A percentile compares a stretch with the other conserved stretches of the same genome.
Conservation (phyloP, 768 basidiomycete genomes). For the Boletus rubroflammeus region DNA sequence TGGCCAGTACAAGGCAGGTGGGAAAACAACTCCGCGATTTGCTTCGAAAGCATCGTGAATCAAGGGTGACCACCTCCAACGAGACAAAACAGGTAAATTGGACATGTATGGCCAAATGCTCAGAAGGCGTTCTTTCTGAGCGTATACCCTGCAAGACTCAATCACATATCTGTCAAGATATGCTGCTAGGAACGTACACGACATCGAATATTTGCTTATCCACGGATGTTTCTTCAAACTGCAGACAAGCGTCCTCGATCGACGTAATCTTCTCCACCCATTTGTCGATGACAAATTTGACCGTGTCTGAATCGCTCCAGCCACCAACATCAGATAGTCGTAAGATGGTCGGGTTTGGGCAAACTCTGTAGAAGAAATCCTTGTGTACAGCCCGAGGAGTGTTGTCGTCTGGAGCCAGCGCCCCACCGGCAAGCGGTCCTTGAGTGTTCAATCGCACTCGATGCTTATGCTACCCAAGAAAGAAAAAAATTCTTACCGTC, state of each 20-base stretch:
- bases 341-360: constrained; percentile 35
- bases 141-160: constrained; percentile 25
- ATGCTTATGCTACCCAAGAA: not conserved
- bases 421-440: constrained; percentile 40
- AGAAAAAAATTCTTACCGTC: constrained; percentile 22
- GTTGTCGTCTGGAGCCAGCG: constrained; percentile 27
- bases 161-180: not conserved
- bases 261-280: constrained; percentile 34
- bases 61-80: constrained; percentile 36
- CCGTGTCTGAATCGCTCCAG: constrained; percentile 23
- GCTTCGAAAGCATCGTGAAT: constrained; percentile 27
- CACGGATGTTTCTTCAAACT: constrained; percentile 26
- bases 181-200: constrained; percentile 7
- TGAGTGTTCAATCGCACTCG: not conserved
- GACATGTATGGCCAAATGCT: constrained; percentile 34
- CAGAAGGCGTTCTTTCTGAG: constrained; percentile 27
- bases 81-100: constrained; percentile 31
- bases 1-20: constrained; percentile 10
- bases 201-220: constrained; percentile 19
- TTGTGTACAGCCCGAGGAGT: constrained; percentile 34
- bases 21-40: constrained; percentile 19
- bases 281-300: constrained; percentile 29
- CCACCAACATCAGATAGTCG: constrained; percentile 23
- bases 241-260: constrained; percentile 37
- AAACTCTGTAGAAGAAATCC: constrained; percentile 37